Conservation (phyloP, 163 green algal species). For the Coccomyxa subellipsoidea region DNA sequence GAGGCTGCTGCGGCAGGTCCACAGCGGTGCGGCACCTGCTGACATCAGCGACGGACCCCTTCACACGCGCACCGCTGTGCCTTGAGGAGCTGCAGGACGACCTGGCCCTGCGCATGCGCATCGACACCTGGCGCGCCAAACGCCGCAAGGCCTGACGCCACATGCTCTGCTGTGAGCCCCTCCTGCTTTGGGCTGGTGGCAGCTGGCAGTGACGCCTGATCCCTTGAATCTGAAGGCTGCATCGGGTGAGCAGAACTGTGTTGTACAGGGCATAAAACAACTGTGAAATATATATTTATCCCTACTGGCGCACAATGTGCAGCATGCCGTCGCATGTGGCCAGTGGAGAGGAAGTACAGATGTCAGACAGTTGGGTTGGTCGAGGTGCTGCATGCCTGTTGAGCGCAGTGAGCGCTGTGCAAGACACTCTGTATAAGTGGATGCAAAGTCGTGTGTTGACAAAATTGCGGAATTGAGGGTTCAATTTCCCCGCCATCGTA, state of each 20-base stretch:
- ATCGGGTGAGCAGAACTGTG: background rate
- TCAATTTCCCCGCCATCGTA: too few relatives aligned
- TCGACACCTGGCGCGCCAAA: constrained; percentile 62
- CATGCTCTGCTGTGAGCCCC: background rate
- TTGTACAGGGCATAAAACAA: background rate
- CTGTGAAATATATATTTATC: background rate
- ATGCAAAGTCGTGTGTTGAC: too few relatives aligned
- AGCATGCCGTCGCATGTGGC: background rate
- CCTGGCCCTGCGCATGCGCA: constrained; percentile 77
- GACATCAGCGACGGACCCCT: constrained; percentile 81
- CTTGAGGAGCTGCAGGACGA: constrained; percentile 70
- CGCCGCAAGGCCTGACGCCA: background rate
- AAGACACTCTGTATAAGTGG: too few relatives aligned
- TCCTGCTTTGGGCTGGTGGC: background rate
- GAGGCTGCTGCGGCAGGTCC: background rate
- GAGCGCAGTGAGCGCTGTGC: background rate
- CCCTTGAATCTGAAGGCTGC: background rate
- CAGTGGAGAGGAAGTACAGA: background rate
- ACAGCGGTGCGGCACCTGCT: constrained; percentile 87
- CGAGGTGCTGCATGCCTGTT: background rate
- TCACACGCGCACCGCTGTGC: constrained; percentile 70
- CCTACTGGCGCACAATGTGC: background rate
- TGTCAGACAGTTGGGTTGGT: background rate
- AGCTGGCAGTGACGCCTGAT: background rate
- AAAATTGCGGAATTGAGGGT: too few relatives aligned